Base-by-base conservation (phyloP, 2,329 filamentous ascomycete genomes). In the Polychaeton citri region DNA sequence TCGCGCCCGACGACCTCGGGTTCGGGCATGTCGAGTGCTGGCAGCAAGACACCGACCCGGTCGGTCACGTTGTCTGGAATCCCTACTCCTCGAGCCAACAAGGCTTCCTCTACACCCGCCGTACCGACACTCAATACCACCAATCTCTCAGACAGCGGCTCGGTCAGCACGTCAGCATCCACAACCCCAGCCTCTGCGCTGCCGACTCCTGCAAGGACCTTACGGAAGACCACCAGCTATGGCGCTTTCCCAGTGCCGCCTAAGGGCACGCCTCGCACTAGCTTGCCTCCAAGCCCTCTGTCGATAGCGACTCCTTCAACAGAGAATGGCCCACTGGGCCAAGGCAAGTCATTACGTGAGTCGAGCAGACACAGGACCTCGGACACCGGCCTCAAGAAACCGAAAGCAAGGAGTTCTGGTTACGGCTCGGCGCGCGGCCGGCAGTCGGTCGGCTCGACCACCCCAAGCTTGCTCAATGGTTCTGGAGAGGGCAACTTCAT, bases 181-280 rank as follows among this genome's bases (percentile, higher is more conserved):
- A 41, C 43, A 35, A 21, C 39, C 16, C 33, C 41, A 5, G 34
- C 37, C n/a, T 43, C 42, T 15, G 34, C 40, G 10, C 16, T 49
- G 24, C 41, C 48, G 8, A 51, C 57, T 3, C 44, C 53, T 1
- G 74, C 76, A 18, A 87, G 79, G 58, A 75, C 78, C 1, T 61
- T 95, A 37, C 76, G 86, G 43, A 92, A 92, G 61, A 82, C 82
- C 1, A 80, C 93, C 51, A 95, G 87, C 67, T 93, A 95, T 52
- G 88, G 87, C 54, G 79, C 85, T 1, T 95, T 96, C 53, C 88
- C 88, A 19, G 82, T 93, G 45, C 88, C 88, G 10, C 88, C 88
- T 10, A 78, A 78, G 46, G 74, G 76, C 33, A 69, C 71, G 36
- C 68, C 62, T 36, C 69, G 72, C 45, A 64, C 64, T 48, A 85